Percentiles rank a stretch among this genome's conserved stretches.
These are phyloP conservation scores for Phytophthora meadii DNA, from an alignment of 352 stramenopile genomes.

Conservation along the genomic window DNA sequence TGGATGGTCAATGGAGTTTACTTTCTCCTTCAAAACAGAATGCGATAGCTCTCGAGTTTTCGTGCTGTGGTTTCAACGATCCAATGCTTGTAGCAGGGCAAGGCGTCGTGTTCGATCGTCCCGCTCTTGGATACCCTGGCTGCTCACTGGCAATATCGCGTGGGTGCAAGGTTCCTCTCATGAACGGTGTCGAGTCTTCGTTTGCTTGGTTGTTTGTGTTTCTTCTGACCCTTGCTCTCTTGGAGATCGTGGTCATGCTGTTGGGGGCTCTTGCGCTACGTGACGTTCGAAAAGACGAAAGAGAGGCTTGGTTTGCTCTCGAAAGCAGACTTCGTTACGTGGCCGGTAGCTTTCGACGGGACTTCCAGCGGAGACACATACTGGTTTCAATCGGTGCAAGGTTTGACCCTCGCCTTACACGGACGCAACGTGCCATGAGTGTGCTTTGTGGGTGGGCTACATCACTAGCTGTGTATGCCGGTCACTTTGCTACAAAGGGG, in stretches of 20 bases:
- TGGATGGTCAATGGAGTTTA: constrained; percentile 52
- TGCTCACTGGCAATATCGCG: constrained; percentile 48
- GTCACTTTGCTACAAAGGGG: constrained; percentile 61
- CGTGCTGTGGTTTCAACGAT: constrained; percentile 65
- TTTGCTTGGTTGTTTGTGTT: constrained; percentile 60
- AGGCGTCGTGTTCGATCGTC: constrained; percentile 55
- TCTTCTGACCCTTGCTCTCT: constrained; percentile 41
- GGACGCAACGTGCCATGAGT: constrained; percentile 56
- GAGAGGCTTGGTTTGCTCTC: constrained; percentile 54
- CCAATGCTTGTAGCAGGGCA: constrained; percentile 38
- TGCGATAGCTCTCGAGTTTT: constrained; percentile 48
- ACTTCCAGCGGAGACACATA: constrained; percentile 53
- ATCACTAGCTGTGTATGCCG: constrained; percentile 54
- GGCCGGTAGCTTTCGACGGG: constrained; percentile 53
- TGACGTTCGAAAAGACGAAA: constrained; percentile 40
- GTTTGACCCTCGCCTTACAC: constrained; percentile 72
- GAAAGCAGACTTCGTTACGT: constrained; percentile 65
- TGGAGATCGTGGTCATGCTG: constrained; percentile 37
- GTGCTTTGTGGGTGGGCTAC: constrained; percentile 54
- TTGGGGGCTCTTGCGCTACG: constrained; percentile 36
- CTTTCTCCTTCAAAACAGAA: constrained; percentile 40
- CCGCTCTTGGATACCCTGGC: constrained; percentile 36
- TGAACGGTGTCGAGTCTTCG: constrained; percentile 41
- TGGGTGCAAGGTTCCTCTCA: constrained; percentile 45
- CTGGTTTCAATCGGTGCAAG: constrained; percentile 51